Evolutionary conservation across 352 stramenopile genomes (phyloP), one percentile per base, ranked within the genome.

Genomic region (Aphanomyces stellatus): DNA sequence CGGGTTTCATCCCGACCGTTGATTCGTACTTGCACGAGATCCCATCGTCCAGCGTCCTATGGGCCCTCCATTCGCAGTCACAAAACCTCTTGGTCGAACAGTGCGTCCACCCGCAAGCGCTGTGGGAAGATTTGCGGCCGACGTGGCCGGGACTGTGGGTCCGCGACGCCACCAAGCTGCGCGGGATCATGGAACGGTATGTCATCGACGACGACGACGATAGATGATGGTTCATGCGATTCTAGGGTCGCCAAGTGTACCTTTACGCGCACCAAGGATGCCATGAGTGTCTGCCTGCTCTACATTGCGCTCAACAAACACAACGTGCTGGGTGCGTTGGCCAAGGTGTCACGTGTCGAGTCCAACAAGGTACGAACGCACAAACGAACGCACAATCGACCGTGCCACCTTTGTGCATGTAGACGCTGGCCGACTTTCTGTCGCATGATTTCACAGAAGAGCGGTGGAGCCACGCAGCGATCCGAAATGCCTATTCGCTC

Each of bases 401-500:
- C n/a, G 3, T 30, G 62, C 4, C 19, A 24, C 4, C 37, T 56
- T 25, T 70, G 24, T 61, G 27, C 19, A 43, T 55, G n/a, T 62
- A 93, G 85, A 90, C 80, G 19, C 71, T 94, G 30, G 69, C 82
- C 2, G 73, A 79, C 19, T 93, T 94, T 65, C 71, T 94, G 10
- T 77, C 90, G 19, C 83, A 94, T 51, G 80, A 94, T 51, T 94
- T 94, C 53, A 77, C 75, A 22, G 79, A 91, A 60, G 86, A 92
- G 59, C 79, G 84, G 27, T 94, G 86, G 86, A 81, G 71, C 37
- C 80, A 81, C 61, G 91, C 95, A 31, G 95, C 92, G 13, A 86
- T 97, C 46, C 97, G 96, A 62, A 98, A 98, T 73, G 95, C 93
- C 6, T 98, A 97, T 73, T 97, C 93, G 48, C 73, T 98, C 43